These are phyloP conservation scores for Penicillium thymicola DNA, from an alignment of 2,329 filamentous ascomycete genomes.

Conservation along the genomic window DNA sequence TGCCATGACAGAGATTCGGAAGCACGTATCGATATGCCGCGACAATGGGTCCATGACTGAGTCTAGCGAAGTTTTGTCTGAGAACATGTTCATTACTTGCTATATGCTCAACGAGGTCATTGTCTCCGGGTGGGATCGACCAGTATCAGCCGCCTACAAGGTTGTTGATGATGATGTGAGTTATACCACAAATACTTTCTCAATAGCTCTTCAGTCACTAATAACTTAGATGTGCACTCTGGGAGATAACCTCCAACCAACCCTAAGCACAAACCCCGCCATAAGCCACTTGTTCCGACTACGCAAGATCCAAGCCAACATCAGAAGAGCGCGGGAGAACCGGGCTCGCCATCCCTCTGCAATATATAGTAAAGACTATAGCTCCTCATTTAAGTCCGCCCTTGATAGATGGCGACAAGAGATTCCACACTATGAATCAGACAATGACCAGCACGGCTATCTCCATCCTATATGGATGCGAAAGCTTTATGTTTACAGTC, in stretches of 20 bases:
- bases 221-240: slow-evolving; percentile 21
- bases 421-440: slow-evolving; percentile 26
- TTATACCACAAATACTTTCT: background rate
- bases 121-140: slow-evolving; percentile 28
- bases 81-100: slow-evolving; percentile 29
- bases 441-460: slow-evolving; percentile 23
- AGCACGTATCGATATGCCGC: slow-evolving; percentile 12
- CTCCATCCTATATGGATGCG: slow-evolving; percentile 28
- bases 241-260: slow-evolving; percentile 22
- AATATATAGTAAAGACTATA: slow-evolving; percentile 8
- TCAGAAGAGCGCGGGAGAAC: slow-evolving; percentile 21
- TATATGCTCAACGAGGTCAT: slow-evolving; percentile 31
- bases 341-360: slow-evolving; percentile 7
- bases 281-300: slow-evolving; percentile 26
- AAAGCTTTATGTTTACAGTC: slow-evolving; percentile 29
- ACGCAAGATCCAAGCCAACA: slow-evolving; percentile 28
- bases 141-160: slow-evolving; percentile 25
- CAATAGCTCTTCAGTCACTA: background rate
- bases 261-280: slow-evolving; percentile 19
- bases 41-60: slow-evolving; percentile 9
- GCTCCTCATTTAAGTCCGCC: slow-evolving; percentile 22
- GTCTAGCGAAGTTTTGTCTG: slow-evolving; percentile 16
- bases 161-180: slow-evolving; percentile 28
- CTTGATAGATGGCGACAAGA: slow-evolving; percentile 28
- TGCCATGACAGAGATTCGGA: slow-evolving; percentile 25